Base-by-base conservation (phyloP, 2,329 filamentous ascomycete genomes). In the Dichotomopilus funicola region DNA sequence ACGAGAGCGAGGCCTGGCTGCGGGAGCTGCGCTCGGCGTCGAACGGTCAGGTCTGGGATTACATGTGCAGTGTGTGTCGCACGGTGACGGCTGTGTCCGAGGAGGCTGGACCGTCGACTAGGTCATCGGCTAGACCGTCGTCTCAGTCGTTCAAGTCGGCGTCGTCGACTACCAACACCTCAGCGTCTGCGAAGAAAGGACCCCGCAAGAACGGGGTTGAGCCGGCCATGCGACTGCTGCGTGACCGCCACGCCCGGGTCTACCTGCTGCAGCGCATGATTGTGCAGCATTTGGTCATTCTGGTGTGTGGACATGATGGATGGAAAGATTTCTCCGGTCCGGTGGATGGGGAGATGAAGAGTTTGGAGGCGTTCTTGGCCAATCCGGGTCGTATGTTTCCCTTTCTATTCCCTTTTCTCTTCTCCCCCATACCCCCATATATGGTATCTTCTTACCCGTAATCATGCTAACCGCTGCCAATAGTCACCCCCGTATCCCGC, bases 211-310 rank as follows among this genome's bases (percentile, higher is more conserved):
- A 27, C 19, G 19, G 19, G 19, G 61, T 68, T 5, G 67, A 62
- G 10, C 68, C 73, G 49, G 65, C 69, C 0, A 57, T 64, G 44
- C 64, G 62, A 42, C 64, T 75, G 8, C 62, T 75, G 0, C 58
- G 60, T n/a, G 66, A 71, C 53, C 54, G 56, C 4, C 58, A 58
- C 4, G 62, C 65, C 2, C 67, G 72, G 12, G 57, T 59, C 2
- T 71, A 66, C 60, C 71, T 75, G 40, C 60, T 74, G n/a, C 65
- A 71, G 54, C 67, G 73, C 42, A 65, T 75, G 43, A 53, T 71
- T 1, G 55, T 72, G 13, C 66, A 70, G 31, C 74, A 72, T 53
- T 63, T 73, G 4, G 59, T 70, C 13, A 61, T 68, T 33, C 61
- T 70, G 12, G 65, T 75, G 41, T 66, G 73, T 57, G 60, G 55